Evolutionary conservation across 306 rosid genomes (phyloP), one percentile per base, ranked within the genome.

Genomic region (Carpinus viminea): DNA sequence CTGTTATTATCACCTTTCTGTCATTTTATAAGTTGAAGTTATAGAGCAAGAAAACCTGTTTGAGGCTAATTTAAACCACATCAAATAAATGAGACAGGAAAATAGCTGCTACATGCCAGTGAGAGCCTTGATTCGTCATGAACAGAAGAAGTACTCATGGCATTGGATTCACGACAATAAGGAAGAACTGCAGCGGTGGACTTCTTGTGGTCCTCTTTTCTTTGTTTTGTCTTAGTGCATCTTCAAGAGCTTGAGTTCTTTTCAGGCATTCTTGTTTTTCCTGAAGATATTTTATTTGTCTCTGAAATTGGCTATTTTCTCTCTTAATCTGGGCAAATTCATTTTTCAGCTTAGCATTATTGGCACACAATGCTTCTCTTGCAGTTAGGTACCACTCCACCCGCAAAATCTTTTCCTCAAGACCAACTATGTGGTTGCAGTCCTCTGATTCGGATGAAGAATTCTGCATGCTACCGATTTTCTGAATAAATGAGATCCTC

Each of bases 321-420:
- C 53, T 85, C 41, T 73, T 71, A 31, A 80, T 80, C 60, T 75
- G 75, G 48, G 75, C 74, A 62, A 87, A 72, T 71, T 87, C 88
- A 79, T 75, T 83, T 69, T 77, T 85, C 72, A 83, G 74, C 76
- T 53, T 84, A 66, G 83, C 82, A 78, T 77, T 78, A 38, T 78
- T 76, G 50, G 59, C 31, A 77, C 57, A 51, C 66, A 80, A 64
- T 64, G 85, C 28, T 65, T 89, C 90, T 82, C 61, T 87, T 11
- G 31, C 31, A 54, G 60, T 74, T 77, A 82, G 72, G 62, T 90
- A 1, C 31, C 78, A 82, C 79, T 87, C 90, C 36, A 83, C 73
- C 77, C 82, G 86, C 79, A 76, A 41, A 82, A 91, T 73, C 77
- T 77, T 89, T 84, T 91, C 91, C 79, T 91, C 88, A 5, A 88